Evolutionary conservation across 2,329 filamentous ascomycete genomes (phyloP).

Genomic region (Rasamsonia emersonii): DNA sequence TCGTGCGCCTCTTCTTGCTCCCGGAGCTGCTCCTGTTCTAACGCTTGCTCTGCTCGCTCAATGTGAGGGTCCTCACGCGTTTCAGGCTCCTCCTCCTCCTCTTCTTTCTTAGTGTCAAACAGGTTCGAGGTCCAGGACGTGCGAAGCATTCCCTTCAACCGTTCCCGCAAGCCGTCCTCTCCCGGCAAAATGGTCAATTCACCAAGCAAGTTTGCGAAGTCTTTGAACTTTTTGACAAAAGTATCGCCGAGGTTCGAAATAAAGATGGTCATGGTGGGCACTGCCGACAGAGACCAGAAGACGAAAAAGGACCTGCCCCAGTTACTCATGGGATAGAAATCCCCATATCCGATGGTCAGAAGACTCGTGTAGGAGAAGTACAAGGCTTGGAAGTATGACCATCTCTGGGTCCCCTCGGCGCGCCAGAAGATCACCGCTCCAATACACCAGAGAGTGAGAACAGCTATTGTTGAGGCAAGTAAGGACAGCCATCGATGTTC

Average conservation of each 20-base stretch:
- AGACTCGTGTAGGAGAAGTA: conserved; percentile 33
- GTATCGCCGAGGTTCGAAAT: conserved; percentile 32
- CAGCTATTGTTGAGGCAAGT: conserved; percentile 26
- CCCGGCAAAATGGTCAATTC: conserved; percentile 47
- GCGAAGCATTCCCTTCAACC: conserved; percentile 17
- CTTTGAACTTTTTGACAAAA: conserved; percentile 43
- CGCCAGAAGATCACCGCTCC: conserved; percentile 29
- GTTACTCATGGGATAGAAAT: conserved; percentile 24
- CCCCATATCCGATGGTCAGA: conserved; percentile 33
- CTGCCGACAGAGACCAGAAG: conserved; percentile 32
- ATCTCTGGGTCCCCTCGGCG: conserved; percentile 21
- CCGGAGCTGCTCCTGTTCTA: conserved; percentile 34
- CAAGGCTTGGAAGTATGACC: conserved; percentile 30
- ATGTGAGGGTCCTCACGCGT: conserved; percentile 6
- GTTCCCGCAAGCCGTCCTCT: conserved; percentile 30
- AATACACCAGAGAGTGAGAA: conserved; percentile 36
- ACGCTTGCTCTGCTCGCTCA: conserved; percentile 24
- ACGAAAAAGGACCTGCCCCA: conserved; percentile 32
- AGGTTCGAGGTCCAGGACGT: conserved; percentile 14
- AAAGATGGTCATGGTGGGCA: conserved; percentile 33
- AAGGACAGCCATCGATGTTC: conserved; percentile 37
- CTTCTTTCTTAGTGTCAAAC: conserved; percentile 10
- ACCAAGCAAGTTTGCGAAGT: conserved; percentile 48
- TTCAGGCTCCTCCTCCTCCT: conserved; percentile 6
- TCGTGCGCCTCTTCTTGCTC: conserved; percentile 33